These are phyloP conservation scores for Fusarium chlamydosporum DNA, from an alignment of 2,329 filamentous ascomycete genomes.

Conservation along the genomic window DNA sequence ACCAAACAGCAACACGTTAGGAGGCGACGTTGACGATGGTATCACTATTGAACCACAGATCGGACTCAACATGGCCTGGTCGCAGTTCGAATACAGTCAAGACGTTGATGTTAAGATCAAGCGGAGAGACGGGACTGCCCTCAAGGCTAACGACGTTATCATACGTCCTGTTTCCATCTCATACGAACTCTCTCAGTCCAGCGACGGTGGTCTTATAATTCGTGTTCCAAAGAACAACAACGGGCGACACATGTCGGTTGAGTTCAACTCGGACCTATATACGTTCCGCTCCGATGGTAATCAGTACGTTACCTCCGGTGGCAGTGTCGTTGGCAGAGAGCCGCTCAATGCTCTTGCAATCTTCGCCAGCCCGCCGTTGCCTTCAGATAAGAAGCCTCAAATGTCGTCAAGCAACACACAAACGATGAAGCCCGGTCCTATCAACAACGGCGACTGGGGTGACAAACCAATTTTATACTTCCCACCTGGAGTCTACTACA, in stretches of 20 bases:
- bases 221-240: neutral
- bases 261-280: slow-evolving; percentile 1
- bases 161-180: slow-evolving; percentile 2
- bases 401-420: slow-evolving; percentile 1
- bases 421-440: slow-evolving; percentile 1
- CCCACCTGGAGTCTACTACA: neutral
- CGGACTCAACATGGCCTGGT: slow-evolving; percentile 2
- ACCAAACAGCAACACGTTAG: slow-evolving; percentile 3
- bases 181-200: neutral
- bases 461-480: slow-evolving; percentile 1
- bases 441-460: slow-evolving; percentile 2
- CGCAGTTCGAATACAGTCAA: slow-evolving; percentile 2
- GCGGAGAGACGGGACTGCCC: neutral
- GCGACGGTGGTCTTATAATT: neutral
- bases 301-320: neutral
- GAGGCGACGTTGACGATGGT: slow-evolving; percentile 1
- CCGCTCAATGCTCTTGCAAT: neutral
- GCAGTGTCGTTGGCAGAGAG: neutral
- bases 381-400: slow-evolving; percentile 1
- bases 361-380: neutral
- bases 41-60: slow-evolving; percentile 2
- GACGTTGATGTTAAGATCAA: slow-evolving; percentile 3
- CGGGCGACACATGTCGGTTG: neutral
- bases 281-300: slow-evolving; percentile 2
- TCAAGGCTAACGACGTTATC: neutral